A percentile compares a stretch with the other conserved stretches of the same genome.
These are phyloP conservation scores for Epichloe baconii DNA, from an alignment of 2,329 filamentous ascomycete genomes.

Conservation along the genomic window DNA sequence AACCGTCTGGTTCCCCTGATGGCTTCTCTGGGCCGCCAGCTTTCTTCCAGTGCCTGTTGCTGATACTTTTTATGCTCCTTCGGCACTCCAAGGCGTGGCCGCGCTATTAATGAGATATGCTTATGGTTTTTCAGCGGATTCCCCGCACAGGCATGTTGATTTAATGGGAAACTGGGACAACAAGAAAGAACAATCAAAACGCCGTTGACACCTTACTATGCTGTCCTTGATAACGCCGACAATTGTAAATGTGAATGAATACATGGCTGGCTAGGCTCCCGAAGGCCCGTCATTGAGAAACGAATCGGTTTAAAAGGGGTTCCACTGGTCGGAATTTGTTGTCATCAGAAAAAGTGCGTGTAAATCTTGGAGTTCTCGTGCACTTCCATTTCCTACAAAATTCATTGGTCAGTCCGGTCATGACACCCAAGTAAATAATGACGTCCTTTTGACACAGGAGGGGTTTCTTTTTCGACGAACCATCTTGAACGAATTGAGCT, in stretches of 20 bases:
- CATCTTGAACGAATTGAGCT: constrained; percentile 99
- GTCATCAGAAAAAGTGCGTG: constrained; percentile 95
- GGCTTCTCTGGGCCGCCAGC: neutral
- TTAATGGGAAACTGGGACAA: neutral
- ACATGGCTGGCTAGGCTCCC: constrained; percentile 28
- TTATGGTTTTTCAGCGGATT: constrained; percentile 23
- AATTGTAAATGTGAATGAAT: constrained; percentile 36
- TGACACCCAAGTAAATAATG: neutral
- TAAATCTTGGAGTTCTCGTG: constrained; percentile 98
- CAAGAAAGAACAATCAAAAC: constrained; percentile 28
- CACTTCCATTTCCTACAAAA: constrained; percentile 88
- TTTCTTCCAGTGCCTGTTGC: neutral
- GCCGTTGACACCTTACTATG: constrained; percentile 46
- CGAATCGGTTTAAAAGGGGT: constrained; percentile 15
- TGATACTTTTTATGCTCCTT: neutral
- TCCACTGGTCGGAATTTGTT: constrained; percentile 9
- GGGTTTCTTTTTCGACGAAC: constrained; percentile 8
- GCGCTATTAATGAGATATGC: constrained; percentile 24
- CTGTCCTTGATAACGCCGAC: constrained; percentile 40
- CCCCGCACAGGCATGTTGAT: constrained; percentile 15
- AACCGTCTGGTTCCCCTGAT: neutral
- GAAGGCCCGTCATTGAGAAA: constrained; percentile 14
- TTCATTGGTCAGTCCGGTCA: neutral
- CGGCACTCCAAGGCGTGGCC: constrained; percentile 4
- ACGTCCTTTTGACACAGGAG: neutral